Base-by-base conservation (phyloP, 2,329 filamentous ascomycete genomes). In the Diaporthe caulivora region DNA sequence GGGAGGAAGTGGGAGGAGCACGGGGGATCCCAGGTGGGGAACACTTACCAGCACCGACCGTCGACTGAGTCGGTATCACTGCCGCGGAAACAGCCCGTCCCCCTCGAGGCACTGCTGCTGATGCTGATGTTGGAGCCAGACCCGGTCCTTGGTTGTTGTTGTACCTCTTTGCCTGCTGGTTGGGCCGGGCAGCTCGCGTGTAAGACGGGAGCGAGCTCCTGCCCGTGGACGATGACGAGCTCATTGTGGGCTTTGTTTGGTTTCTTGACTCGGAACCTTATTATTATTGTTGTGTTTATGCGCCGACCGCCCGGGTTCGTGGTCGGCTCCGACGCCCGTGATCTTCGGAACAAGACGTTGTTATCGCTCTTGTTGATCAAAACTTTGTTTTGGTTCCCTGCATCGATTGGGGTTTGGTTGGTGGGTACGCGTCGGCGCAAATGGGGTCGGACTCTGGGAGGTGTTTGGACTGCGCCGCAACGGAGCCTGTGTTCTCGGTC, bases 141-240 rank as follows among this genome's bases (percentile, higher is more conserved):
- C 26, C 7, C 40, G 24, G 40, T 34, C 37, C 40, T 6, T 29
- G 26, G 18, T 7, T 29, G 34, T 47, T 26, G 31, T 11, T 26
- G 34, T 58, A 34, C 68, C 26, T 34, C 49, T 37, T 55, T 18
- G 29, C 53, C 29, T 31, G 67, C 40, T 60, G 54, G 55, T 53
- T 67, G 18, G 29, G 29, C 5, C 62, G 62, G 31, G 62, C 21
- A 26, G 62, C 44, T 44, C 62, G 62, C 21, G 62, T 67, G 62
- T 67, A 67, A n/a, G 62, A 67, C 47, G 62, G 62, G 47, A 67
- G 62, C 44, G 62, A 67, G 31, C 47, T 40, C 47, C 62, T 67
- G 13, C 51, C 51, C 18, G 24, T 4, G 51, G 51, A 18, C 18
- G 60, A 49, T 29, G 60, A 65, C 34, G 62, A 67, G 62, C 62